phyloP scores from a whole-genome alignment of 495 filamentous ascomycete species.

The Aspergillus cavernicola region DNA sequence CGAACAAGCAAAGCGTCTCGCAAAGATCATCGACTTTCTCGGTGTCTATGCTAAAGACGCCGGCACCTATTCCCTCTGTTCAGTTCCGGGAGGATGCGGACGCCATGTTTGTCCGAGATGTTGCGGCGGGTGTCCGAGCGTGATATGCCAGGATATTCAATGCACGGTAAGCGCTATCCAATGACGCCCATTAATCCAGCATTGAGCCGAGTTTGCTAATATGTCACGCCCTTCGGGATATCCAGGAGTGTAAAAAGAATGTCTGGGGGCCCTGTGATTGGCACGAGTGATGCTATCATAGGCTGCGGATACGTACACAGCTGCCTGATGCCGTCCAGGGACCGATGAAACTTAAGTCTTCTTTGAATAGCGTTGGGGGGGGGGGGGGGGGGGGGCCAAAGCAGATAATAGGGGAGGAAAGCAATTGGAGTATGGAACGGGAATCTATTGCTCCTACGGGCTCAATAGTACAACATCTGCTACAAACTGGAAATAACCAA shows the following conservation, averaged over 20 bases:
- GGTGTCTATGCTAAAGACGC: slow-evolving; percentile 12
- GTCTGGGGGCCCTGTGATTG: slow-evolving; percentile 28
- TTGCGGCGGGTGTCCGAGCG: slow-evolving; percentile 27
- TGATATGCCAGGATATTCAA: slow-evolving; percentile 27
- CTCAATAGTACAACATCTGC: neutral
- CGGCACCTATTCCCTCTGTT: slow-evolving; percentile 27
- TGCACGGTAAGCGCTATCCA: slow-evolving; percentile 24
- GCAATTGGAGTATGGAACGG: neutral
- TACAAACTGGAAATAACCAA: neutral
- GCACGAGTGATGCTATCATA: slow-evolving; percentile 13
- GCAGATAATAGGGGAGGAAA: neutral
- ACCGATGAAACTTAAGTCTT: neutral
- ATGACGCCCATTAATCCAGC: neutral
- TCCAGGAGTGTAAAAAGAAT: slow-evolving; percentile 27
- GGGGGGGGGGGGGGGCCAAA: too few species aligned
- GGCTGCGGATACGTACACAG: neutral
- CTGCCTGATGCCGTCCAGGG: neutral
- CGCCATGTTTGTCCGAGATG: slow-evolving; percentile 29
- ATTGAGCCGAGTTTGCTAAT: neutral
- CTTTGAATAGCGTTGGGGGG: neutral
- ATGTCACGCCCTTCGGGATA: neutral
- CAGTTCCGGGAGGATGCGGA: slow-evolving; percentile 19
- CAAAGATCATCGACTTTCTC: slow-evolving; percentile 13
- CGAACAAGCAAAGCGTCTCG: neutral
- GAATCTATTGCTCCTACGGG: neutral